These are phyloP conservation scores for Eimeria praecox DNA, from an alignment of 169 alveolate species.

Conservation along the genomic window DNA sequence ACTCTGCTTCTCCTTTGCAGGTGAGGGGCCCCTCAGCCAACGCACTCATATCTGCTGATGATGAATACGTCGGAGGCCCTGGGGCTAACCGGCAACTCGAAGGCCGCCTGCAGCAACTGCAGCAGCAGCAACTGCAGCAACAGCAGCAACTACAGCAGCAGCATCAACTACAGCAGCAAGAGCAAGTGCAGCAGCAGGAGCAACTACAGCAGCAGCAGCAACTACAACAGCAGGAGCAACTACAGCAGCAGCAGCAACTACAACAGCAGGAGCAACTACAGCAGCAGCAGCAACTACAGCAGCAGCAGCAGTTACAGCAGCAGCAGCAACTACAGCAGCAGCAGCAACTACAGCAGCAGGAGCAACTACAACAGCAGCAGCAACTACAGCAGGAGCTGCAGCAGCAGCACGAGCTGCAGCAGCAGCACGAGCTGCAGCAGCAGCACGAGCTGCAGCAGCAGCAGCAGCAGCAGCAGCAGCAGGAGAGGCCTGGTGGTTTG, in stretches of 20 bases:
- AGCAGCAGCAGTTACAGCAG: background rate
- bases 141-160: background rate
- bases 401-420: background rate
- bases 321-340: conserved; percentile 13
- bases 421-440: background rate
- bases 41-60: background rate
- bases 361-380: background rate
- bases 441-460: background rate
- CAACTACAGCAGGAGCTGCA: background rate
- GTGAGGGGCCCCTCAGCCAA: conserved; percentile 2
- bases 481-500: background rate
- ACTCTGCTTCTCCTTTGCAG: background rate
- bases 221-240: background rate
- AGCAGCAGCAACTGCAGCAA: conserved; percentile 10
- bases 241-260: too few relatives aligned
- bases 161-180: too few relatives aligned
- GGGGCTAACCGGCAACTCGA: background rate
- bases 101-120: conserved; percentile 30
- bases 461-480: conserved; percentile 35
- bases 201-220: too few relatives aligned
- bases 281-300: background rate
- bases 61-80: background rate
- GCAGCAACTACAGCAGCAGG: background rate
- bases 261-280: background rate
- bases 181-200: too few relatives aligned